Conservation (phyloP, 345 rosid genomes). For the Eucalyptus viminalis region DNA sequence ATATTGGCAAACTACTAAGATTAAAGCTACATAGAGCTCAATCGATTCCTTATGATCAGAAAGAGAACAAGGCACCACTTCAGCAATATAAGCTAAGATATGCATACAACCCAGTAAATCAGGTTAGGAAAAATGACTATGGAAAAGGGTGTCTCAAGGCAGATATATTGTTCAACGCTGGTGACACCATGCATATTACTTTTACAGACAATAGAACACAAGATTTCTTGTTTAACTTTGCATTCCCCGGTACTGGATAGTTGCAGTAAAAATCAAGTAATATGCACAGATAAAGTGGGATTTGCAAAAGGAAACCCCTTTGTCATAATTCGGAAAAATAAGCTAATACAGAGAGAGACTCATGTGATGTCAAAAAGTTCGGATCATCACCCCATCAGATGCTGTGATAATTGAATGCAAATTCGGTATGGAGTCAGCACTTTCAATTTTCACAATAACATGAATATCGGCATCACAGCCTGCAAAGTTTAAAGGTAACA, state of each 20-base stretch:
- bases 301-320: neutral
- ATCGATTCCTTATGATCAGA: neutral
- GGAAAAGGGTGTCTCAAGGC: neutral
- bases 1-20: neutral
- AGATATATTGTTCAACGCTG: neutral
- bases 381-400: slow-evolving; percentile 81
- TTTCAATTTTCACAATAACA: slow-evolving; percentile 84
- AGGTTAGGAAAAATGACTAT: neutral
- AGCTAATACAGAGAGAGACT: neutral
- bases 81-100: neutral
- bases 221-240: neutral
- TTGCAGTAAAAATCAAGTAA: neutral
- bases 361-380: neutral
- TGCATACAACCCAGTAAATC: neutral
- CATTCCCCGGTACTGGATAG: neutral
- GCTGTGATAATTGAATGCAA: slow-evolving; percentile 94
- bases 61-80: neutral
- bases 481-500: slow-evolving; percentile 9
- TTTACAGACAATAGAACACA: neutral
- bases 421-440: slow-evolving; percentile 96
- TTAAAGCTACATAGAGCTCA: neutral
- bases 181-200: neutral
- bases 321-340: neutral
- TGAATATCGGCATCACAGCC: slow-evolving; percentile 85
- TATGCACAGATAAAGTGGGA: neutral